Base-by-base conservation (phyloP, 2,329 filamentous ascomycete species). In the Cercospora nicotianae region DNA sequence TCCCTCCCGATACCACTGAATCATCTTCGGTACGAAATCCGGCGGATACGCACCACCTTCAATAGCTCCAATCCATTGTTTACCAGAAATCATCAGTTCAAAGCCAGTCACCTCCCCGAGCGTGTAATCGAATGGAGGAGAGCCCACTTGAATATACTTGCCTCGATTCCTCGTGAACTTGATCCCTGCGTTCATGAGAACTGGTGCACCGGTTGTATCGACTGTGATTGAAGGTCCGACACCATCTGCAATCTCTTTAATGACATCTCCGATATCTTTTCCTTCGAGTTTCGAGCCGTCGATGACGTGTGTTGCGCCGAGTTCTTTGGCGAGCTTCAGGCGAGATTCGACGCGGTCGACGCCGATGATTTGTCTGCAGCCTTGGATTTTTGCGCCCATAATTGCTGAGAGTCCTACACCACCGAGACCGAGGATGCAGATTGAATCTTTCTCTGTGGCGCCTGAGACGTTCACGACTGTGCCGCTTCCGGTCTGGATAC, bases 61-160 rank as follows among this genome's bases (percentile, higher is more conserved):
- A 13, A 82, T 80, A 16, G 83, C 83, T 0, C 84, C 83, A 3
- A 84, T 81, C 48, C 83, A 83, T 39, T 80, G 79, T 68, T 84
- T 85, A 0, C 83, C 84, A 12, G 75, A 76, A 9, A 79, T 77
- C 81, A 87, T 82, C 66, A 85, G 82, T 13, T 77, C 75, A 18
- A 82, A 80, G 48, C 83, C 78, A 7, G 80, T 79, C 3, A 87
- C 68, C 3, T 75, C 76, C 20, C 65, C 68, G 20, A 86, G 66
- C n/a, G 78, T 78, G 5, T 80, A 77, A 2, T 82, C 80, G 2
- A 81, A 78, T 48, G 81, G 80, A 5, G 84, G 80, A 0, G 81
- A 81, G 0, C 85, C 85, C 18, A 87, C 82, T 70, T 85, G 82
- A 5, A 86, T 79, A 28, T 85, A 79, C 68, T 82, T 82, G 1